A percentile compares a stretch with the other conserved stretches of the same genome.
Evolutionary conservation across 2,329 filamentous ascomycete genomes (phyloP).

Genomic region (Graphium sp.): DNA sequence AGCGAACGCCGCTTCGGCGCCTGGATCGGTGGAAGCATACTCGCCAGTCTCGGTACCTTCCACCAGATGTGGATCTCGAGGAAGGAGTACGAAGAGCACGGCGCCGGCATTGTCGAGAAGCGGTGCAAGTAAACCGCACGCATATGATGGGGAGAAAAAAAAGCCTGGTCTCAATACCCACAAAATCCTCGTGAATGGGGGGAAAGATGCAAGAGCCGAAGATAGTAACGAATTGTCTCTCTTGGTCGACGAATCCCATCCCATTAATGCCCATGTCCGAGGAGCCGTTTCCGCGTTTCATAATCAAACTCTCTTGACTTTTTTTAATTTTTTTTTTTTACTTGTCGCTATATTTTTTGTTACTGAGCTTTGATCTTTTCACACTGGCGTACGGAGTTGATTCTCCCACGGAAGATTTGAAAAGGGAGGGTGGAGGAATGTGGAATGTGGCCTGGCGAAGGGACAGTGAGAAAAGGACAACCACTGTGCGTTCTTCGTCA

Average conservation of each 20-base stretch:
- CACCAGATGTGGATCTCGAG: slow-evolving; percentile 99
- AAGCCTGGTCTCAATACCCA: background rate
- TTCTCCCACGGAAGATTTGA: too few species aligned
- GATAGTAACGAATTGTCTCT: background rate
- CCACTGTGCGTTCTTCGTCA: background rate
- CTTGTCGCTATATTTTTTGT: slow-evolving; percentile 2
- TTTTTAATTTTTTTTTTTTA: background rate
- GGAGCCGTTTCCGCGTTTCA: too few species aligned
- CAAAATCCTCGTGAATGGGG: slow-evolving; percentile 2
- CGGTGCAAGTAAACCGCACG: slow-evolving; percentile 81
- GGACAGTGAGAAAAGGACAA: background rate
- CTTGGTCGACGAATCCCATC: too few species aligned
- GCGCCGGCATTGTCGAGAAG: slow-evolving; percentile 81
- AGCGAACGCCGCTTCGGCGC: slow-evolving; percentile 82
- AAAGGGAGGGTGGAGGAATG: too few species aligned
- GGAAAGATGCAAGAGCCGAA: background rate
- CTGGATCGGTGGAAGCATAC: slow-evolving; percentile 93
- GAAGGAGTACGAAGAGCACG: slow-evolving; percentile 97
- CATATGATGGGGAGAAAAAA: too few species aligned
- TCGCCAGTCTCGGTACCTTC: slow-evolving; percentile 90
- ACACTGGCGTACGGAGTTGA: background rate
- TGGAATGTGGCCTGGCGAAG: too few species aligned
- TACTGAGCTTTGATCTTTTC: background rate
- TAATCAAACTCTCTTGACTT: background rate
- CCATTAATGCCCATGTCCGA: too few species aligned